Conservation (phyloP, 768 basidiomycete species). For the Paxillus ammoniavirescens region DNA sequence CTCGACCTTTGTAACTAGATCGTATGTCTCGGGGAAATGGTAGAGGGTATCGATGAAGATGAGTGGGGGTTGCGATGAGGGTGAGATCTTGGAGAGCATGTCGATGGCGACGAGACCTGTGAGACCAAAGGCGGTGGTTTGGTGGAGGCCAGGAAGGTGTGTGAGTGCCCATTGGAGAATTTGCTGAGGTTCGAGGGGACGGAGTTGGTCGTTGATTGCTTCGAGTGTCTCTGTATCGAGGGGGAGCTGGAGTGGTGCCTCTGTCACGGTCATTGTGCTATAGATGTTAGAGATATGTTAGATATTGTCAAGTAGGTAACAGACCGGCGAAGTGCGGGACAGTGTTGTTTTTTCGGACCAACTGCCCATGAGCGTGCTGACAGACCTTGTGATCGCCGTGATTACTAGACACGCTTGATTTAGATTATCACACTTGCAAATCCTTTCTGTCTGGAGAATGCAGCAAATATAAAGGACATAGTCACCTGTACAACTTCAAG, state of each 20-base stretch:
- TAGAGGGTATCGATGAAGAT: slow-evolving; percentile 98
- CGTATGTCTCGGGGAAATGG: slow-evolving; percentile 92
- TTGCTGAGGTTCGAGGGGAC: slow-evolving; percentile 70
- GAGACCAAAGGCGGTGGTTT: slow-evolving; percentile 96
- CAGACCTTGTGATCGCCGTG: too few relatives aligned
- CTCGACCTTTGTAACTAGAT: slow-evolving; percentile 81
- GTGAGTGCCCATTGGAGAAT: slow-evolving; percentile 85
- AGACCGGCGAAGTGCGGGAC: not conserved
- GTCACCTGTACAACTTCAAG: too few relatives aligned
- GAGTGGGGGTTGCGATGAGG: slow-evolving; percentile 62
- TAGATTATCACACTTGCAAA: too few relatives aligned
- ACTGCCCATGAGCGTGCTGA: too few relatives aligned
- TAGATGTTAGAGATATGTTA: not conserved
- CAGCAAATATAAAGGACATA: too few relatives aligned
- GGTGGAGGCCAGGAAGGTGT: slow-evolving; percentile 76
- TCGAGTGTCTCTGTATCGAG: slow-evolving; percentile 57
- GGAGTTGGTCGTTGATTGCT: slow-evolving; percentile 73
- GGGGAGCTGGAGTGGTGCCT: slow-evolving; percentile 51
- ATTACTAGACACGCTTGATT: too few relatives aligned
- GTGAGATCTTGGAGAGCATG: slow-evolving; percentile 85
- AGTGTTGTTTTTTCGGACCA: too few relatives aligned
- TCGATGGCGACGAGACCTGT: slow-evolving; percentile 93
- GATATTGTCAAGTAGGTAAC: not conserved
- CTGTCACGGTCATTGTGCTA: slow-evolving; percentile 23
- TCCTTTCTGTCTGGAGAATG: too few relatives aligned